Base-by-base conservation (phyloP, 495 filamentous ascomycete genomes). In the Talaromyces nanjingensis region DNA sequence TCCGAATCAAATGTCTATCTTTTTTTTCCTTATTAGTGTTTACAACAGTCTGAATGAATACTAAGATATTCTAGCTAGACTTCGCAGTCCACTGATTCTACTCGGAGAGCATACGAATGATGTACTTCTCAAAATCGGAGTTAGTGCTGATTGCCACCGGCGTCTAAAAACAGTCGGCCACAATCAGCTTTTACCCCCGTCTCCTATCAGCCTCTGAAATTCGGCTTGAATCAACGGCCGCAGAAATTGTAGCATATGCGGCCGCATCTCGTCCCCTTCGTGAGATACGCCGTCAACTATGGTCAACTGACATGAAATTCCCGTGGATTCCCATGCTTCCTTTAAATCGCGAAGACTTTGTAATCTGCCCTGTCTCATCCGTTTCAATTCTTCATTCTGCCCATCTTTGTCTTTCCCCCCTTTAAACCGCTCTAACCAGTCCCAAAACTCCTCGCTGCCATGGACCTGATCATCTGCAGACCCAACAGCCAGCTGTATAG, bases 371-470 rank as follows among this genome's bases (percentile, higher is more conserved):
- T 42, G 12, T 42, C 14, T 42, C 37, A 42, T 42, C 14, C 37
- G 37, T 42, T 42, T 9, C 37, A 42, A 42, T 42, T 42, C 37
- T 5, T 42, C 37, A 42, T 42, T 42, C 37, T 42, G 37, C 14
- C 37, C 12, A 42, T 20, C 7, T 24, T 61, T 45, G 16, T 25
- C 31, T 61, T 61, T n/a, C 8, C 22, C 2, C 24, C 8, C 6
- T 29, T 14, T 58, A 5, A 58, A 12, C 25, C 34, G 9, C 5
- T 34, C 22, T 60, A 70, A 20, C 68, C 59, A 65, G 12, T 79
- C 67, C 79, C 79, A 81, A 6, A 54, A 56, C 80, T 80, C 82
- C 3, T 65, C 70, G 7, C 65, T 62, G 6, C 66, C 68, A 59
- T 69, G 66, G 31, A 57, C 11, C 6, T 37, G 25, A 24, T 31